Percentiles rank a stretch among this genome's conserved stretches.
Conservation (phyloP, 1,284 basidiomycete genomes). For the Athelia psychrophila region DNA sequence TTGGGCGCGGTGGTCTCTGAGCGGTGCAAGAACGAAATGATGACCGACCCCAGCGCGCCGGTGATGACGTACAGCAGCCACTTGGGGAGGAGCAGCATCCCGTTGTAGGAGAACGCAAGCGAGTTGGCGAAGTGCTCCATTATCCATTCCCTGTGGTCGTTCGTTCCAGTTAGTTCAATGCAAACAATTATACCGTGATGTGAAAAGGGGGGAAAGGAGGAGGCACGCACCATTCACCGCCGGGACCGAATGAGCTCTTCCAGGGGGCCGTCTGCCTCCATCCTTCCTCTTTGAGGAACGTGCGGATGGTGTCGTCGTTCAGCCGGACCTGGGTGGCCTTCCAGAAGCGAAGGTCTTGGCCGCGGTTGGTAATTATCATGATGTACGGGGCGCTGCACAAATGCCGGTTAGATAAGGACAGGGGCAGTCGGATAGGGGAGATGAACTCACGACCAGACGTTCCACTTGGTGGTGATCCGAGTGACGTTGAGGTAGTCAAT, state of each 20-base stretch:
- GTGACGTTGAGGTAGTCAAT: conserved; percentile 83
- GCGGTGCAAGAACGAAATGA: conserved; percentile 44
- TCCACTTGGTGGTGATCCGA: conserved; percentile 75
- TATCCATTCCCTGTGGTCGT: conserved; percentile 58
- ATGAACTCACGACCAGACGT: conserved; percentile 66
- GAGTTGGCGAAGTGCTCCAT: conserved; percentile 57
- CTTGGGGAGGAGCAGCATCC: conserved; percentile 39
- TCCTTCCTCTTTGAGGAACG: conserved; percentile 58
- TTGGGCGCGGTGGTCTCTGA: conserved; percentile 8
- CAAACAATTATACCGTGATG: background rate
- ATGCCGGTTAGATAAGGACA: background rate
- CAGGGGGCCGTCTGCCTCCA: conserved; percentile 62
- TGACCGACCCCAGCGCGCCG: conserved; percentile 42
- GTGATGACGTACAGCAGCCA: conserved; percentile 50
- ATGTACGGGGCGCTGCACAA: conserved; percentile 61
- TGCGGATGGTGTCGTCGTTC: conserved; percentile 52
- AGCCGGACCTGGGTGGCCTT: conserved; percentile 58
- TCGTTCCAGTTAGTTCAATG: conserved; percentile 5
- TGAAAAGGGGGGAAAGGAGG: background rate
- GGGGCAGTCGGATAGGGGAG: background rate
- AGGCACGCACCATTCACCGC: conserved; percentile 60
- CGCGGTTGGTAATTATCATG: conserved; percentile 63
- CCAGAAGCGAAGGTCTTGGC: conserved; percentile 73
- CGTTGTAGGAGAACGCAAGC: conserved; percentile 50
- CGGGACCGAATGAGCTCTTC: conserved; percentile 62